phyloP scores from a whole-genome alignment of 2,329 filamentous ascomycete species.

The Tricladium varicosporioides region DNA sequence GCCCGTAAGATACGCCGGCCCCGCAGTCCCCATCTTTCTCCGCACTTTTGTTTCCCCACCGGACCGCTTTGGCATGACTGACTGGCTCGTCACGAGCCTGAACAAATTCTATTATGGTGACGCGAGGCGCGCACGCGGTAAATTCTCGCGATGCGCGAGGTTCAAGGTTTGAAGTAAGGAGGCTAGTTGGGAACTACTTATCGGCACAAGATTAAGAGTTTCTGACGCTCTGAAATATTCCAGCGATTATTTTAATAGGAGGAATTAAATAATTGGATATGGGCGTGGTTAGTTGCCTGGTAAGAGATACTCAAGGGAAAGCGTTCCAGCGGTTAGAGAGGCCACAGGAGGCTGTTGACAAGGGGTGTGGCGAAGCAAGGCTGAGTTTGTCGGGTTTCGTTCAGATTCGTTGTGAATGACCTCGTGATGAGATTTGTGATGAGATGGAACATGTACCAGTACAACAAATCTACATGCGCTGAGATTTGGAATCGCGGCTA shows the following conservation, averaged over 20 bases:
- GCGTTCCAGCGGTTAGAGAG: not conserved
- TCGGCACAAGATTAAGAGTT: too few species aligned
- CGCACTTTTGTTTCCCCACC: not conserved
- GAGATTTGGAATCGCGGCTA: not conserved
- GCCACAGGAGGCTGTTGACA: not conserved
- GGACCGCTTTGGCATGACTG: not conserved
- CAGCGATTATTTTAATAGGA: not conserved
- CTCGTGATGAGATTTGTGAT: not conserved
- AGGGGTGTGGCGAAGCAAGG: not conserved
- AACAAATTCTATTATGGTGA: not conserved
- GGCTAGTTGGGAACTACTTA: not conserved
- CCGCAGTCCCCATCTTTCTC: not conserved
- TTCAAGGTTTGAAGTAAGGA: not conserved
- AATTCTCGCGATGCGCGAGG: too few species aligned
- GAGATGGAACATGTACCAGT: not conserved
- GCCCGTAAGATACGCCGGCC: not conserved
- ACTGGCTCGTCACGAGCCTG: not conserved
- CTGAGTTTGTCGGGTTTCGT: not conserved
- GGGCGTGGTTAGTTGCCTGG: not conserved
- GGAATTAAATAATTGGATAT: not conserved
- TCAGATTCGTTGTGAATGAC: not conserved
- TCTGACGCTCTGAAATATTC: not conserved
- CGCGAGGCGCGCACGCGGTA: not conserved
- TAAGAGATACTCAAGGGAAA: not conserved
- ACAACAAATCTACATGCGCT: not conserved